These are phyloP conservation scores for Mycena filopes DNA, from an alignment of 768 basidiomycete species.

Conservation along the genomic window DNA sequence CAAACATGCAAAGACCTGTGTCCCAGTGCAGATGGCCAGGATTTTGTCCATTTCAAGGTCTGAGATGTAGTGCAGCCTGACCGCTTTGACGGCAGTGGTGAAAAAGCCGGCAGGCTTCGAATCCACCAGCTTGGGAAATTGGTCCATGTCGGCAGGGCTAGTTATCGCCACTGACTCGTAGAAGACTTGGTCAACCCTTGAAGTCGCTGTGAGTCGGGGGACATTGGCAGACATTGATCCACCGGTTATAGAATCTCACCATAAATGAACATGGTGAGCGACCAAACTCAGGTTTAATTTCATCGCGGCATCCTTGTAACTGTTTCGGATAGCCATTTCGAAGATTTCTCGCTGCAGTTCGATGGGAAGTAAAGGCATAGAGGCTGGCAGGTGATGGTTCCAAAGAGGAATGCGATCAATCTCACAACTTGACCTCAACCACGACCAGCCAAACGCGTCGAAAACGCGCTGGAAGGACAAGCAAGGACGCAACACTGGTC, in stretches of 20 bases:
- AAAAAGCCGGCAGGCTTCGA: conserved; percentile 13
- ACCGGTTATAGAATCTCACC: neutral
- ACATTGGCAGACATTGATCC: too few relatives aligned
- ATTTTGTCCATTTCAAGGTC: neutral
- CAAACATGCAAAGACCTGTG: conserved; percentile 1
- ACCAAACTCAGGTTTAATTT: conserved; percentile 14
- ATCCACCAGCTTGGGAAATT: neutral
- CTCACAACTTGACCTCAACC: too few relatives aligned
- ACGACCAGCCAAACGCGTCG: too few relatives aligned
- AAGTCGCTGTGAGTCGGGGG: too few relatives aligned
- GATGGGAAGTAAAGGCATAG: neutral
- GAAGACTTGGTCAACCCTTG: conserved; percentile 5
- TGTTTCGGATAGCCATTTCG: neutral
- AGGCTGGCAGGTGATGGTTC: too few relatives aligned
- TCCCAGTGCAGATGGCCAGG: conserved; percentile 1
- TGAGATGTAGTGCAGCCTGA: neutral
- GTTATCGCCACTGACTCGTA: conserved; percentile 9
- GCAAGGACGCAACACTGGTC: too few relatives aligned
- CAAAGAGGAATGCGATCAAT: too few relatives aligned
- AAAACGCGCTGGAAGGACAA: too few relatives aligned
- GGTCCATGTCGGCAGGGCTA: neutral
- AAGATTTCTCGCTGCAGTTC: too few relatives aligned
- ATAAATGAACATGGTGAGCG: conserved; percentile 8
- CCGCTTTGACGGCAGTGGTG: neutral
- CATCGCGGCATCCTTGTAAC: neutral